These are phyloP conservation scores for Botryotinia convoluta DNA, from an alignment of 2,329 filamentous ascomycete genomes.

Conservation along the genomic window DNA sequence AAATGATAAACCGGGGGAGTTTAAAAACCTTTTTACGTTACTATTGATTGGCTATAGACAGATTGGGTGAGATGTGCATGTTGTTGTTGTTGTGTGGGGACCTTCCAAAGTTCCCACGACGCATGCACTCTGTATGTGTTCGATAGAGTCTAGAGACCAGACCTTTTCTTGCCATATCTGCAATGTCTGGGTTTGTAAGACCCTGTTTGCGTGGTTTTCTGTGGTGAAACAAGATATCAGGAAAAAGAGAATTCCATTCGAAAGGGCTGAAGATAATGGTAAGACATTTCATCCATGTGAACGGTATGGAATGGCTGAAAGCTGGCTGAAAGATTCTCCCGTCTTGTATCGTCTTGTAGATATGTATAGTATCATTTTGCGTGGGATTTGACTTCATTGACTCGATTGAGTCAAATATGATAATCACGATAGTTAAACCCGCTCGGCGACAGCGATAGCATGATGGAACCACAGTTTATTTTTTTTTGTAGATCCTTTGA, in stretches of 20 bases:
- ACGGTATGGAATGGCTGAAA: neutral
- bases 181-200: conserved; percentile 8
- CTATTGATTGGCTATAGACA: conserved; percentile 9
- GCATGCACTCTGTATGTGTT: neutral
- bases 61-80: conserved; percentile 1
- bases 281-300: neutral
- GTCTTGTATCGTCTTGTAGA: neutral
- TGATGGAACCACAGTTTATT: neutral
- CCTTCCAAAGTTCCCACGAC: neutral
- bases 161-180: neutral
- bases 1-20: neutral
- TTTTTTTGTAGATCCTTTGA: neutral
- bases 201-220: conserved; percentile 3
- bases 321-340: neutral
- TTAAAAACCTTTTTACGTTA: conserved; percentile 12
- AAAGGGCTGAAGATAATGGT: neutral
- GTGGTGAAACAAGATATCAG: neutral
- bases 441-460: neutral
- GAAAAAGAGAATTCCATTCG: neutral
- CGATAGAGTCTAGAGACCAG: neutral
- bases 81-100: neutral
- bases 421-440: neutral
- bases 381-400: neutral
- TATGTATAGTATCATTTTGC: neutral
- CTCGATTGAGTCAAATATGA: neutral